phyloP scores from a whole-genome alignment of 1,139 yeast species.

The Diutina pseudorugosa region DNA sequence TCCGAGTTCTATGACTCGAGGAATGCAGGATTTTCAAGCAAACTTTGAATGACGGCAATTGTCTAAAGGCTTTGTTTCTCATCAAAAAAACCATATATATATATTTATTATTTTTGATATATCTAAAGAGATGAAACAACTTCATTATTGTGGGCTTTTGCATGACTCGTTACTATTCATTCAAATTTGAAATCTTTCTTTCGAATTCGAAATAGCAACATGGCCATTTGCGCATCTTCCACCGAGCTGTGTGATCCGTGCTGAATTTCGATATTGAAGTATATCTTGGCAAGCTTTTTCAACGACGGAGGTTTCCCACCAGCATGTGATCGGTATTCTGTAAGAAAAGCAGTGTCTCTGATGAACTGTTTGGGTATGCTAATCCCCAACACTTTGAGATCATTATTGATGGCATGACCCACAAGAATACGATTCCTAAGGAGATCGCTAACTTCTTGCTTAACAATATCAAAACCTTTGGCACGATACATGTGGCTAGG shows the following conservation, averaged over 20 bases:
- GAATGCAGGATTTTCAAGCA: no score
- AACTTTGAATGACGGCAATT: no score
- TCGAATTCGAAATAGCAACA: slow-evolving; percentile 58
- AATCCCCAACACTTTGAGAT: slow-evolving; percentile 52
- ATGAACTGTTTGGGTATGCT: slow-evolving; percentile 54
- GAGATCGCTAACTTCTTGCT: slow-evolving; percentile 38
- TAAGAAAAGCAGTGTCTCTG: slow-evolving; percentile 64
- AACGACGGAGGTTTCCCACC: slow-evolving; percentile 64
- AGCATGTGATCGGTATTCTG: slow-evolving; percentile 45
- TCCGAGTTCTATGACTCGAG: no score
- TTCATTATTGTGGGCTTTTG: no score
- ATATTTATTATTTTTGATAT: no score
- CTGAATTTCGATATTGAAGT: slow-evolving; percentile 56
- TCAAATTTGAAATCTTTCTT: slow-evolving; percentile 30
- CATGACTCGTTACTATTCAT: neutral
- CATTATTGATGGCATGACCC: slow-evolving; percentile 81
- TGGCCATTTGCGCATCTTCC: slow-evolving; percentile 83
- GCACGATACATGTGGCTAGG: slow-evolving; percentile 62
- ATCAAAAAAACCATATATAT: no score
- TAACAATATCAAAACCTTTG: slow-evolving; percentile 54
- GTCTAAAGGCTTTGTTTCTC: no score
- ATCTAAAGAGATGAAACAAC: no score
- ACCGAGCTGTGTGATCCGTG: slow-evolving; percentile 73
- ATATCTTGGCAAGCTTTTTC: slow-evolving; percentile 48
- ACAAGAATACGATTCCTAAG: slow-evolving; percentile 45